These are phyloP conservation scores for Haematococcus sp. DNA, from an alignment of 139 green algal species.

Conservation along the genomic window DNA sequence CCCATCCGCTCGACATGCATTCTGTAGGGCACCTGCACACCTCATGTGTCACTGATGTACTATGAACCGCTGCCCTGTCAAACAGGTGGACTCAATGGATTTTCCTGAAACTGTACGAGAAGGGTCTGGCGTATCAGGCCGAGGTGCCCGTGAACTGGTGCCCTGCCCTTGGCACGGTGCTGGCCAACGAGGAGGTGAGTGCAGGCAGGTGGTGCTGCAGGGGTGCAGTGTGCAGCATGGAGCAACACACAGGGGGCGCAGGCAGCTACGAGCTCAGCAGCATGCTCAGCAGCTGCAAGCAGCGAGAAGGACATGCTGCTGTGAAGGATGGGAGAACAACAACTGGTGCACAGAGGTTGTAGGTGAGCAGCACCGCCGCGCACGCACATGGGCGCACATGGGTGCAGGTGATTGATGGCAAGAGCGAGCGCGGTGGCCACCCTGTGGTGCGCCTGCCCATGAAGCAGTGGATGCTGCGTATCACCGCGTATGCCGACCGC, in stretches of 20 bases:
- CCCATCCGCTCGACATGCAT: no score
- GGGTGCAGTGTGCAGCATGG: no score
- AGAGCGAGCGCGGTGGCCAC: slow-evolving; percentile 87
- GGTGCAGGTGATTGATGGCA: slow-evolving; percentile 81
- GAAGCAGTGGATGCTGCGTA: slow-evolving; percentile 98
- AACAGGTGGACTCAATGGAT: slow-evolving; percentile 99
- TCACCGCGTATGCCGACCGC: slow-evolving; percentile 94
- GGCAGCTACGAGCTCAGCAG: no score
- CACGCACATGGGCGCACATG: no score
- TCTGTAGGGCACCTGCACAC: no score
- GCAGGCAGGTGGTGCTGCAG: no score
- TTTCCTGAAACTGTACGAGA: slow-evolving; percentile 94
- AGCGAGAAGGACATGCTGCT: not conserved
- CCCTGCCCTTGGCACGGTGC: slow-evolving; percentile 90
- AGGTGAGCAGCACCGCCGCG: no score
- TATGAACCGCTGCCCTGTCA: no score
- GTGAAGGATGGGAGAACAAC: no score
- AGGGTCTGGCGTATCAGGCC: slow-evolving; percentile 93
- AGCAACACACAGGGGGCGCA: no score
- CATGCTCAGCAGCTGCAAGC: not conserved
- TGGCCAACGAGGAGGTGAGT: slow-evolving; percentile 96
- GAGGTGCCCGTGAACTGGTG: slow-evolving; percentile 99
- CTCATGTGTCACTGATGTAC: slow-evolving; percentile 1
- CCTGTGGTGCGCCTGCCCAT: slow-evolving; percentile 95
- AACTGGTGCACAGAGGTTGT: no score